Evolutionary conservation across 2,329 filamentous ascomycete genomes (phyloP).

Genomic region (Colletotrichum gloeosporioides): DNA sequence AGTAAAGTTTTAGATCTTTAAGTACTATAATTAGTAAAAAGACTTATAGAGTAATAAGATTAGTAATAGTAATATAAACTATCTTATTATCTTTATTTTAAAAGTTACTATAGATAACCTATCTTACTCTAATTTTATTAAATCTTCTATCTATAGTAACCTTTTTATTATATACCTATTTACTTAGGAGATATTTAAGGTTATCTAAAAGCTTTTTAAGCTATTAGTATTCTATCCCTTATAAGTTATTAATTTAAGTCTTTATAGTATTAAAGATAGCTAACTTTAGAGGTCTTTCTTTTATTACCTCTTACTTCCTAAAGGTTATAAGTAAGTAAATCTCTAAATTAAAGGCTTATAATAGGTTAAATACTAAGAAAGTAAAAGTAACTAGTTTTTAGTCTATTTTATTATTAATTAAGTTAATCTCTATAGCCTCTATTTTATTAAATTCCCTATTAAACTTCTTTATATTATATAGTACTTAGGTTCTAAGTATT

Average conservation of each 20-base stretch:
- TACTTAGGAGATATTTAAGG: not conserved
- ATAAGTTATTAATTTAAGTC: not conserved
- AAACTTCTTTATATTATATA: not conserved
- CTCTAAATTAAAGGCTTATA: not conserved
- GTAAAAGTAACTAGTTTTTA: not conserved
- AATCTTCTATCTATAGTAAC: not conserved
- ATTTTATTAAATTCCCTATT: not conserved
- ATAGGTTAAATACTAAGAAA: not conserved
- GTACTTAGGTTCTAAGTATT: not conserved
- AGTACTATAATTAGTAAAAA: no score
- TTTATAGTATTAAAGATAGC: not conserved
- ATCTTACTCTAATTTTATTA: not conserved
- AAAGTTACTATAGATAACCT: no score
- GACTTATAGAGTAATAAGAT: no score
- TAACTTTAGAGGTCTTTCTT: not conserved
- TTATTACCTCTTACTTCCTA: not conserved
- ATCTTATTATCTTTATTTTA: not conserved
- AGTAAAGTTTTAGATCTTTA: no score
- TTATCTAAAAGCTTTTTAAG: not conserved
- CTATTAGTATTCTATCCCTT: not conserved
- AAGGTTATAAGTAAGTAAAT: not conserved
- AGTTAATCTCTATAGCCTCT: not conserved
- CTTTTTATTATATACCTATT: not conserved
- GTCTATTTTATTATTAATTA: not conserved
- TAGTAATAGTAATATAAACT: no score